Conservation (phyloP, 331 rosid genomes). For the Quercus lobata region DNA sequence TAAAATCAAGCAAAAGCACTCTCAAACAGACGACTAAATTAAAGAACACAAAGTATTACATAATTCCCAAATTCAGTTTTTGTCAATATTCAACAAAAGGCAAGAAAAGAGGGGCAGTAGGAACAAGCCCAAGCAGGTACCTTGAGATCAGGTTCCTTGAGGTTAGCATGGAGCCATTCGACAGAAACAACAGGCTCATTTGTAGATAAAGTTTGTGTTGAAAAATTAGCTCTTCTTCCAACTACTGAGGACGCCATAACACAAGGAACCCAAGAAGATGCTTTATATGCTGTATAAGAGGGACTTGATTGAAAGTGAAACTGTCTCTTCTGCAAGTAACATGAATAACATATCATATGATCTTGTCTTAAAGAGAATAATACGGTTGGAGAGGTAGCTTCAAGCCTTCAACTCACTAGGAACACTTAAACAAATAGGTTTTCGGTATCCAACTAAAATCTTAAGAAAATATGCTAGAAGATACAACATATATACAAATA, state of each 20-base stretch:
- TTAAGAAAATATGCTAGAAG: neutral
- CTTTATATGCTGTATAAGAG: constrained; percentile 26
- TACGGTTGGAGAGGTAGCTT: neutral
- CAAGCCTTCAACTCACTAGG: constrained; percentile 6
- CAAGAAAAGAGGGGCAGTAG: neutral
- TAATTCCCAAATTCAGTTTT: neutral
- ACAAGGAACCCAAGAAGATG: constrained; percentile 32
- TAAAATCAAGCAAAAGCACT: neutral
- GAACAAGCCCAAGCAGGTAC: constrained; percentile 27
- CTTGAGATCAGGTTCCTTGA: constrained; percentile 78
- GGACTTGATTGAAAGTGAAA: constrained; percentile 29
- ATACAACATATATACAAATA: neutral
- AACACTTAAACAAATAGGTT: constrained; percentile 9
- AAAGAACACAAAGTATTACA: neutral
- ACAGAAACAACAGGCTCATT: constrained; percentile 84
- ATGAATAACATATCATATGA: constrained; percentile 12
- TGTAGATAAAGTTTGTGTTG: constrained; percentile 48
- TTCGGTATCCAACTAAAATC: neutral
- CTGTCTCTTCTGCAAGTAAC: constrained; percentile 48
- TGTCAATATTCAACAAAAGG: neutral
- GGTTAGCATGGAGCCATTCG: constrained; percentile 83
- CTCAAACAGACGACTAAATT: neutral
- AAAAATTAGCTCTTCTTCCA: constrained; percentile 48
- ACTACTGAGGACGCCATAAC: constrained; percentile 62
- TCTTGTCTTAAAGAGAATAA: neutral